Base-by-base conservation (phyloP, 2,329 filamentous ascomycete genomes). In the Colletotrichum musae region DNA sequence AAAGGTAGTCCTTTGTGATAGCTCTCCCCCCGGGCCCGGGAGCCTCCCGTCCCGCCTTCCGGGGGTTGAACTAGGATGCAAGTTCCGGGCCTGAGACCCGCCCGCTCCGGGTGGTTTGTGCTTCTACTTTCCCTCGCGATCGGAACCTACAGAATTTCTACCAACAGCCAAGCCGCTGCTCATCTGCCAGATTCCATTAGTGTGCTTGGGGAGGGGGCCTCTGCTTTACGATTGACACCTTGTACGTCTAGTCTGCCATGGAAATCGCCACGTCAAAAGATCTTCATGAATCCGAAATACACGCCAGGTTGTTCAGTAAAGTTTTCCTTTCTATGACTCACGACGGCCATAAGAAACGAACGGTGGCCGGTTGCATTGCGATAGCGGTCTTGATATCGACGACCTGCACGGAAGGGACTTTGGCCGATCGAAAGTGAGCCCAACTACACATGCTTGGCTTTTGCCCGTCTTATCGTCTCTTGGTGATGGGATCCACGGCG, bases 371-470 rank as follows among this genome's bases (percentile, higher is more conserved):
- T 10, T 36, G 7, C 2, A 6, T 10, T 36, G 7, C 2, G 10
- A 10, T 10, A 36, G 32, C 10, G 32, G 32, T 6, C 6, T 36
- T 10, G 32, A 36, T 36, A 36, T 36, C 32, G 32, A 36, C 2
- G 10, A 36, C 32, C 32, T 36, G 10, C 6, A 15, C 83, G 84
- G 39, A 83, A 85, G 21, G 2, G 4, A 82, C 80, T 4, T 75
- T 85, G 10, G 77, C 81, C 39, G 82, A 24, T 24, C 21, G 21
- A 24, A 24, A 24, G 21, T 24, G 21, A 24, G 21, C 21, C 21
- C 21, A 24, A 24, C 21, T 24, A 24, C 21, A 24, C 21, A 24
- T 2, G 21, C 21, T 24, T 24, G 21, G 21, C 21, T 24, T 24
- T 24, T 24, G 21, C 21, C 21, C 21, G 21, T 24, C 21, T 24